phyloP scores from a whole-genome alignment of 2,329 filamentous ascomycete species.

The Polytolypa hystricis region DNA sequence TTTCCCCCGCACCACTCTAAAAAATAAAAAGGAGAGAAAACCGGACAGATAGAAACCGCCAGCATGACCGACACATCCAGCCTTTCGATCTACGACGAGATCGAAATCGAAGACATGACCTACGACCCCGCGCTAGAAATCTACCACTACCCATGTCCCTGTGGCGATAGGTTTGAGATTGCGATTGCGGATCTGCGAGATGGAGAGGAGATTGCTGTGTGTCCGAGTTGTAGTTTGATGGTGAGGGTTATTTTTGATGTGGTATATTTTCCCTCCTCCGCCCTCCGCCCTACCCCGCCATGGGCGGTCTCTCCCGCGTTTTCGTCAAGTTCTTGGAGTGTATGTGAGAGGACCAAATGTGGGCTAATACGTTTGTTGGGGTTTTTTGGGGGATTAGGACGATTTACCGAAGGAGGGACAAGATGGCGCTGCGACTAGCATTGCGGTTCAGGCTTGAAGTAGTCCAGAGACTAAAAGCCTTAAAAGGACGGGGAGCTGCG shows the following conservation, averaged over 20 bases:
- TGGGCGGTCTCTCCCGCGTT: neutral
- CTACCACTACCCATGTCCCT: conserved; percentile 94
- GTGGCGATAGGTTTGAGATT: conserved; percentile 93
- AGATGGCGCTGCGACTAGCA: conserved; percentile 15
- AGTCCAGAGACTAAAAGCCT: neutral
- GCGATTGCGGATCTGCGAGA: conserved; percentile 73
- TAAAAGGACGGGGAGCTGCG: neutral
- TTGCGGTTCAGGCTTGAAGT: conserved; percentile 31
- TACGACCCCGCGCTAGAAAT: conserved; percentile 72
- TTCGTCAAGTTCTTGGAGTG: conserved; percentile 4
- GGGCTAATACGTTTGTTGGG: neutral
- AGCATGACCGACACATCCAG: conserved; percentile 52
- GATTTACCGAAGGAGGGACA: conserved; percentile 39
- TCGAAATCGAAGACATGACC: conserved; percentile 98
- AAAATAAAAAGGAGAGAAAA: neutral
- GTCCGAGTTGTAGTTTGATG: conserved; percentile 94
- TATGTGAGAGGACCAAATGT: neutral
- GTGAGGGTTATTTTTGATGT: conserved; percentile 87
- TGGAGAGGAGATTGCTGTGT: conserved; percentile 89
- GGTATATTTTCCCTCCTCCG: too few relatives aligned
- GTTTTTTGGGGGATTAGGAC: conserved; percentile 28
- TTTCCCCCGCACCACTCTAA: neutral
- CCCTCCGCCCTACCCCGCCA: too few relatives aligned
- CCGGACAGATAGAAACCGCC: too few relatives aligned
- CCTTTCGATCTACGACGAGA: conserved; percentile 83